A percentile compares a stretch with the other conserved stretches of the same genome.
These are phyloP conservation scores for Cystobasidium tubakii DNA, from an alignment of 768 basidiomycete genomes.

Conservation along the genomic window DNA sequence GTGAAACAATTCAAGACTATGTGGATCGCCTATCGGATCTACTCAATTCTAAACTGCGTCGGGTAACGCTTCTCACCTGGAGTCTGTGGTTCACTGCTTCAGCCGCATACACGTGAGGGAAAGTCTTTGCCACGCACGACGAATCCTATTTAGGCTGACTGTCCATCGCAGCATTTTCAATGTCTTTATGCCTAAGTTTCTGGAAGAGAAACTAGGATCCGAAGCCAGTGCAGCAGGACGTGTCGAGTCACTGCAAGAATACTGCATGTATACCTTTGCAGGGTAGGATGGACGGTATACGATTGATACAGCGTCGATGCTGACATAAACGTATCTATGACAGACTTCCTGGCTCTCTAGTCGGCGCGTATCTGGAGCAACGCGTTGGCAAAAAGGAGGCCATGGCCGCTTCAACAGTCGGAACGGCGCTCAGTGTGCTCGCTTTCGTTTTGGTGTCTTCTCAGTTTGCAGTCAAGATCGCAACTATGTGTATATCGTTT, in stretches of 20 bases:
- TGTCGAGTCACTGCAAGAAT: constrained; percentile 68
- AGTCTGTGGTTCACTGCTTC: constrained; percentile 68
- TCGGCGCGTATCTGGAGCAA: constrained; percentile 75
- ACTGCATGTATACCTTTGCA: constrained; percentile 76
- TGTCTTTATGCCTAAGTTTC: constrained; percentile 76
- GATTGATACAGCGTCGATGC: not conserved
- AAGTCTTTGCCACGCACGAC: not conserved
- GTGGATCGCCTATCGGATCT: constrained; percentile 64
- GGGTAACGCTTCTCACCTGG: constrained; percentile 75
- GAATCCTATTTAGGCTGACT: too few species aligned
- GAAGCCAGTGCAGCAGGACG: constrained; percentile 48
- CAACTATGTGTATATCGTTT: constrained; percentile 52
- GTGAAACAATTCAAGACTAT: constrained; percentile 57
- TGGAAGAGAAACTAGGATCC: constrained; percentile 58
- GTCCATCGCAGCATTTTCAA: constrained; percentile 96
- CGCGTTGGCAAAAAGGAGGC: constrained; percentile 63
- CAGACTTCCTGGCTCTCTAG: constrained; percentile 51
- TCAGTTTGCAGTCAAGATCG: constrained; percentile 57
- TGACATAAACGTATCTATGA: not conserved
- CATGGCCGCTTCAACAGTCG: constrained; percentile 66
- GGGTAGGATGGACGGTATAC: constrained; percentile 56
- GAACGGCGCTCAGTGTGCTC: constrained; percentile 68
- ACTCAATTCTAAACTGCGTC: constrained; percentile 66
- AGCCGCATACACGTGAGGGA: constrained; percentile 55
- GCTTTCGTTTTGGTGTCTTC: constrained; percentile 61